Percentiles rank a stretch among this genome's conserved stretches.
Evolutionary conservation across 371 early-diverging fungal species (phyloP).

Genomic region (Syncephalastrum contaminatum): DNA sequence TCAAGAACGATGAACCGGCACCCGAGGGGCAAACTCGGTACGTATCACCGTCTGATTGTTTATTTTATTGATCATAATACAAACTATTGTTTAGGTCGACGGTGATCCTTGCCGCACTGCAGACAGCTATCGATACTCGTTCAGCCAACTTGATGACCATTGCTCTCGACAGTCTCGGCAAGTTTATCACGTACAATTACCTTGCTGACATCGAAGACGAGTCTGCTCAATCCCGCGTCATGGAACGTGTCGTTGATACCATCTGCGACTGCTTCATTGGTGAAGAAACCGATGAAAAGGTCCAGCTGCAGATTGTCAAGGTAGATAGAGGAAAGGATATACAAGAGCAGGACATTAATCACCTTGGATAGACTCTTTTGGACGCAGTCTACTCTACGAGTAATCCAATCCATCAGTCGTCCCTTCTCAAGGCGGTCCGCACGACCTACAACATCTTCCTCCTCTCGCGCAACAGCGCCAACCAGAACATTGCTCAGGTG

Average conservation of each 20-base stretch:
- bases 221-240: constrained; percentile 40
- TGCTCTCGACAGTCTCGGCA: constrained; percentile 70
- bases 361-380: constrained; percentile 67
- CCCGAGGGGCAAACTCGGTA: constrained; percentile 47
- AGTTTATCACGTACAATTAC: constrained; percentile 74
- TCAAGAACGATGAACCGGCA: constrained; percentile 39
- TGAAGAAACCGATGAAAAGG: constrained; percentile 75
- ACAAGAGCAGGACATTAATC: constrained; percentile 23
- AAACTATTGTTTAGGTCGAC: constrained; percentile 33
- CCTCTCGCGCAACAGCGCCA: constrained; percentile 67
- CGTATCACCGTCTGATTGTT: constrained; percentile 11
- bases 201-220: constrained; percentile 54
- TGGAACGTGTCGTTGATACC: constrained; percentile 58
- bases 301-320: constrained; percentile 77
- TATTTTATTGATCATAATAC: constrained; percentile 1
- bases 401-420: constrained; percentile 70
- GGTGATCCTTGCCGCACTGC: constrained; percentile 58
- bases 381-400: constrained; percentile 76
- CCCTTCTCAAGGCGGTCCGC: constrained; percentile 82
- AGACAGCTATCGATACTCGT: constrained; percentile 58
- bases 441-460: constrained; percentile 73
- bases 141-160: constrained; percentile 54
- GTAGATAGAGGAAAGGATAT: constrained; percentile 17
- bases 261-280: constrained; percentile 63
- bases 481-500: constrained; percentile 86